Base-by-base conservation (phyloP, 1,284 basidiomycete species). In the Boletus subluridellus region DNA sequence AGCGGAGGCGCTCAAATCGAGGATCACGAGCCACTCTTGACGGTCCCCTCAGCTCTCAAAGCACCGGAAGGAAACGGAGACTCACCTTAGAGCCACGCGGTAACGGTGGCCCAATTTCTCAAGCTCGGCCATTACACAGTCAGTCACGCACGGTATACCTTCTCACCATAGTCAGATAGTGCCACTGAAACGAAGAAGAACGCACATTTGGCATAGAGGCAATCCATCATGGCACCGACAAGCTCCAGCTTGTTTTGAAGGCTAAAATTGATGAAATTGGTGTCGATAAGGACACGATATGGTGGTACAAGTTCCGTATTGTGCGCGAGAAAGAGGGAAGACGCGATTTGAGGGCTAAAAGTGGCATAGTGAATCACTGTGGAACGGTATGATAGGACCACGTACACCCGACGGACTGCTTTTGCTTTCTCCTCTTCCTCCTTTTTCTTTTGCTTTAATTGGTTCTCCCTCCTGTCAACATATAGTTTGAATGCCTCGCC, bases 251-350 rank as follows among this genome's bases (percentile, higher is more conserved):
- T 98, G 78, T 99, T 99, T 78, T 99, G 96, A 51, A 99, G 81
- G 64, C 90, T 94, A 74, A 99, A 96, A 73, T 99, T 99, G 82
- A 99, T 98, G 71, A 99, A 99, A 75, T 99, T 99, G 70, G 97
- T 99, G 76, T 99, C 97, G 58, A 99, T 94, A 46, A 99, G 84
- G 11, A 99, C 92, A 30, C 96, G 87, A 73, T 99, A 99, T 0
- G 97, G 97, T 0, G 97, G 97, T 0, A 94, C 95, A 35, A 99
- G 89, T 12, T 95, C 91, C 17, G 92, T 90, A 74, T 99, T 99
- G 74, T 99, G 97, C 26, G 92, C 87, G 59, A 99, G 82, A 81
- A 99, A 99, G 66, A 99, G 83, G 11, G 93, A 94, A 11, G 94
- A 94, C 5, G 94, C 89, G 21, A 92, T 82, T 66, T 89, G 89